Base-by-base conservation (phyloP, 495 filamentous ascomycete species). In the Thermothielavioides terrestris region DNA sequence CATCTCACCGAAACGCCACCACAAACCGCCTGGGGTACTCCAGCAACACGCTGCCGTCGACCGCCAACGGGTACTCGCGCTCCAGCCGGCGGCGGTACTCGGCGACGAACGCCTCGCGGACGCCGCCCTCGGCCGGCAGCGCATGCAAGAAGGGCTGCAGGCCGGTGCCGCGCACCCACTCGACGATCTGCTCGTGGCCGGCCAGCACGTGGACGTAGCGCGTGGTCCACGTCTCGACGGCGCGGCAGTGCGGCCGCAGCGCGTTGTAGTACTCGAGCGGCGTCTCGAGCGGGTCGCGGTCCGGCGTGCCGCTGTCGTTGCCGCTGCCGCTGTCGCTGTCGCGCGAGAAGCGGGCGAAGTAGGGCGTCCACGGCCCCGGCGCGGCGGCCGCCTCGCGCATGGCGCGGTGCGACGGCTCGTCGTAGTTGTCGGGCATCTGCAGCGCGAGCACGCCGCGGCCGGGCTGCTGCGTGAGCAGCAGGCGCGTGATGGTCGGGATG, bases 141-240 rank as follows among this genome's bases (percentile, higher is more conserved):
- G 15, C 20, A 10, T 55, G 42, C 45, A 80, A 20, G 50, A 68
- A 80, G 3, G 77, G 77, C 53, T 64, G 56, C 50, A 81, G 54
- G 9, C 76, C 78, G 4, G 74, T 78, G 6, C 74, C 72, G 57
- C 72, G 73, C 1, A 79, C 75, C 78, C 78, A 81, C 56, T 78
- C 75, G 17, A 80, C 70, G 39, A 81, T 70, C 20, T 64, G 73
- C 32, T 57, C 50, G 32, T 73, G 73, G 10, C 56, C 65, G 6
- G 61, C 65, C 26, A 81, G 61, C 6, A 71, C 57, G 52, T 81
- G 77, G 22, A 72, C 65, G 49, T 81, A 81, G 27, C 63, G 54
- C 20, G 73, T 78, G 43, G 70, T 67, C 69, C 74, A 79, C n/a
- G 78, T 52, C 49, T 74, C 58, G 1, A 81, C 65, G 20, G 40